These are phyloP conservation scores for Stachybotrys chartarum DNA, from an alignment of 2,329 filamentous ascomycete species.

Conservation along the genomic window DNA sequence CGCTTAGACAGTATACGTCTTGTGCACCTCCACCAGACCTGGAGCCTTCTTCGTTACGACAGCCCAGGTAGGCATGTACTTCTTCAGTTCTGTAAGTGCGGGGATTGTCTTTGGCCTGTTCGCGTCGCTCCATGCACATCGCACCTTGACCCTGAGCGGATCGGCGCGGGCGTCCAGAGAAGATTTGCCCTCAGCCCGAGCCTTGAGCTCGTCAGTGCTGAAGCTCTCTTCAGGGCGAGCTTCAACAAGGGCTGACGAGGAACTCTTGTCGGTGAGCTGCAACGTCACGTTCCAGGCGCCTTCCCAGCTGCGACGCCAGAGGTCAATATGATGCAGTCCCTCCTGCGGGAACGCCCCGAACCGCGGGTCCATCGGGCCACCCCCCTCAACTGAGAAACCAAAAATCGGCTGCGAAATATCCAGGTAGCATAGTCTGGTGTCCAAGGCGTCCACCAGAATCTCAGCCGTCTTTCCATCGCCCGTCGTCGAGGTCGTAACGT, in stretches of 20 bases:
- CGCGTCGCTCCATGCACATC: constrained; percentile 83
- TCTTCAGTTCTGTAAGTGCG: constrained; percentile 70
- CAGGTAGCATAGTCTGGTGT: constrained; percentile 74
- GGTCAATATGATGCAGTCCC: constrained; percentile 60
- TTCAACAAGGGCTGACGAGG: background rate
- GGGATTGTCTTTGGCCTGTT: constrained; percentile 68
- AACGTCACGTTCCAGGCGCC: constrained; percentile 61
- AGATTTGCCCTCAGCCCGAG: background rate
- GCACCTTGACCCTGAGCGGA: constrained; percentile 54
- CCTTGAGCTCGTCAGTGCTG: constrained; percentile 7
- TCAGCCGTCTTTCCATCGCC: constrained; percentile 41
- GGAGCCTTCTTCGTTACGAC: constrained; percentile 67
- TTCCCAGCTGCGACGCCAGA: constrained; percentile 80
- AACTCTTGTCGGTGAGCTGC: constrained; percentile 11
- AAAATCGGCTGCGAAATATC: constrained; percentile 62
- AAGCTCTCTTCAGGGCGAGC: background rate
- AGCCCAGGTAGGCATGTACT: constrained; percentile 75
- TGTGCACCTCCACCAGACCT: constrained; percentile 76
- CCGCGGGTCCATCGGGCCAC: constrained; percentile 50
- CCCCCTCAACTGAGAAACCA: constrained; percentile 56
- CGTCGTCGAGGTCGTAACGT: constrained; percentile 36
- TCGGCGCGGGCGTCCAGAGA: constrained; percentile 4
- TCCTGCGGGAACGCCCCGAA: constrained; percentile 57
- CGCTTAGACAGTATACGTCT: constrained; percentile 23
- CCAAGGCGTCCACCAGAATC: constrained; percentile 61